Conservation (phyloP, 2,329 filamentous ascomycete genomes). For the Epichloe gansuensis region DNA sequence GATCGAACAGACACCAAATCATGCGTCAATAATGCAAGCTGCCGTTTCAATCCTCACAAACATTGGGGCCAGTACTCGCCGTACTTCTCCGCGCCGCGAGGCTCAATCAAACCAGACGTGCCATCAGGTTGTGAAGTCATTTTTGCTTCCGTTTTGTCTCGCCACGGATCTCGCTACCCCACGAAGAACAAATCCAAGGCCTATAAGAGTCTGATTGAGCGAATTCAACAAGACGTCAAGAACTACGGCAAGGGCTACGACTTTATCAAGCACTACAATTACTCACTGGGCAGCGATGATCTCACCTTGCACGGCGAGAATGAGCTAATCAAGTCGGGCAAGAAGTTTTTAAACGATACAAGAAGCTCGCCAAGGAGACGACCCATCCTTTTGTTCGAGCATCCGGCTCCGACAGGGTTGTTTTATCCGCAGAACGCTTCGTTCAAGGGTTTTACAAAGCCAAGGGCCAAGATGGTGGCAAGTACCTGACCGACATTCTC, state of each 20-base stretch:
- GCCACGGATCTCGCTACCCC: conserved; percentile 76
- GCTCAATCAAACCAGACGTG: conserved; percentile 40
- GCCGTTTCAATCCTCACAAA: conserved; percentile 47
- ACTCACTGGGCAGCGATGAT: conserved; percentile 57
- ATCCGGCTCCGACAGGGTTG: conserved; percentile 56
- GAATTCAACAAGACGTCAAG: conserved; percentile 46
- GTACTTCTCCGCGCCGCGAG: conserved; percentile 63
- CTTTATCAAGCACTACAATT: conserved; percentile 62
- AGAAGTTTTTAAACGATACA: conserved; percentile 62
- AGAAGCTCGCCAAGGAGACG: conserved; percentile 37
- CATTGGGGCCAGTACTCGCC: conserved; percentile 84
- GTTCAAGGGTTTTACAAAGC: conserved; percentile 55
- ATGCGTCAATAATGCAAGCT: conserved; percentile 20
- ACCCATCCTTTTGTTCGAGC: conserved; percentile 59
- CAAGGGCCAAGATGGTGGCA: conserved; percentile 24
- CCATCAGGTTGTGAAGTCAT: conserved; percentile 62
- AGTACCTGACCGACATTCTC: conserved; percentile 45
- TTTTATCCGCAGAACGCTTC: conserved; percentile 66
- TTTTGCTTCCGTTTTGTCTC: conserved; percentile 70
- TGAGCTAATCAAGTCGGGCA: conserved; percentile 63
- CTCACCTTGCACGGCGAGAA: conserved; percentile 55
- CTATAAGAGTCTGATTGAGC: conserved; percentile 53
- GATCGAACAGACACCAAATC: conserved; percentile 3
- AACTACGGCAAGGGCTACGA: conserved; percentile 50
- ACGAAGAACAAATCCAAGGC: conserved; percentile 51